Evolutionary conservation across 371 early-diverging fungal species (phyloP).

Genomic region (Basidiobolus meristosporus): DNA sequence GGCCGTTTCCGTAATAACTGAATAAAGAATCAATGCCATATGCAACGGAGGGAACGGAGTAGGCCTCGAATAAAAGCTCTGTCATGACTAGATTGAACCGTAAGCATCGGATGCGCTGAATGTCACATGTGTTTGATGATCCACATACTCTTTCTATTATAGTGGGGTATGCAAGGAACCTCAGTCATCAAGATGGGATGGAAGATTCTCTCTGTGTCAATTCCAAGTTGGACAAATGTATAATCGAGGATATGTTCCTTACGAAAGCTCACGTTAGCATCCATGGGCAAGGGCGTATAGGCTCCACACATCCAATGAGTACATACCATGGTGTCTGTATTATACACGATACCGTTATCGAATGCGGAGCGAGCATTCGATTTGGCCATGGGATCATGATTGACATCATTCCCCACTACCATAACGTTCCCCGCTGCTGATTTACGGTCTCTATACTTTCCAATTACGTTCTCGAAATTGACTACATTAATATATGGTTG

Average conservation of each 20-base stretch:
- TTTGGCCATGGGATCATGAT: constrained; percentile 43
- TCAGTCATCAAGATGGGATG: constrained; percentile 81
- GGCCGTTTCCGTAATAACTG: constrained; percentile 50
- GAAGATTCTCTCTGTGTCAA: constrained; percentile 32
- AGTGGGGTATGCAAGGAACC: constrained; percentile 47
- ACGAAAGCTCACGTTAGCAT: no score
- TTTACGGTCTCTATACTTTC: constrained; percentile 56
- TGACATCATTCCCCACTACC: constrained; percentile 58
- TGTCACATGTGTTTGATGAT: background rate
- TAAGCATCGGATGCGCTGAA: background rate
- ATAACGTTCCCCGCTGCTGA: constrained; percentile 12
- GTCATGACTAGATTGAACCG: constrained; percentile 28
- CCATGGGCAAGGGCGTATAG: constrained; percentile 1
- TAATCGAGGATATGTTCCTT: constrained; percentile 76
- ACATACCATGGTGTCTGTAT: constrained; percentile 43
- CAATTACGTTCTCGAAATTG: constrained; percentile 58
- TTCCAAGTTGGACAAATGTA: constrained; percentile 58
- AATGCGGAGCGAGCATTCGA: constrained; percentile 54
- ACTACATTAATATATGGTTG: constrained; percentile 23
- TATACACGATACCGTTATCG: constrained; percentile 45
- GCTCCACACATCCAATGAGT: background rate
- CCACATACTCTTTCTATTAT: constrained; percentile 43
- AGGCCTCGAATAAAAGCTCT: constrained; percentile 76
- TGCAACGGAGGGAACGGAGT: constrained; percentile 46
- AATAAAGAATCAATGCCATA: constrained; percentile 80